These are phyloP conservation scores for Xylaria sp. DNA, from an alignment of 2,329 filamentous ascomycete genomes.

Conservation along the genomic window DNA sequence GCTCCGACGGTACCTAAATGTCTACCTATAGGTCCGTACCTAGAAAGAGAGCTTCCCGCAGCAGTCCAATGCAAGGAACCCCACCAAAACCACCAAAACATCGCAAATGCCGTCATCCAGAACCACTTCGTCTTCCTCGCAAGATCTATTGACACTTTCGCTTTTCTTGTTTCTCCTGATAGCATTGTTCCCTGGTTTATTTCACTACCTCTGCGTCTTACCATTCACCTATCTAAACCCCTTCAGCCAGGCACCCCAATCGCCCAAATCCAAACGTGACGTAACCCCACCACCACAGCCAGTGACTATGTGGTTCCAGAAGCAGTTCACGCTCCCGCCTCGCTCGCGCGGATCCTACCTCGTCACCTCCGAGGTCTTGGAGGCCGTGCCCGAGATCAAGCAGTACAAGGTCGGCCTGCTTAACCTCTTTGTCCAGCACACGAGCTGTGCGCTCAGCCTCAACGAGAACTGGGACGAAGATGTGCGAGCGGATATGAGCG, in stretches of 20 bases:
- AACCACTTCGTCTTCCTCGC: conserved; percentile 50
- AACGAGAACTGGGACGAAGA: conserved; percentile 92
- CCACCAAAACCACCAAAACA: conserved; percentile 44
- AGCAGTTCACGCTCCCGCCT: conserved; percentile 81
- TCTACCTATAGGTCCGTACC: not conserved
- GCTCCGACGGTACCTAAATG: conserved; percentile 14
- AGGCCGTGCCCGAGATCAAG: conserved; percentile 80
- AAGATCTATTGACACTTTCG: conserved; percentile 56
- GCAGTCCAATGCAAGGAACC: conserved; percentile 38
- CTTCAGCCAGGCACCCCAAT: conserved; percentile 32
- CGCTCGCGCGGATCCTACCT: conserved; percentile 87
- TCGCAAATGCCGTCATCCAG: conserved; percentile 56
- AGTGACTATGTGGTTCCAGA: conserved; percentile 81
- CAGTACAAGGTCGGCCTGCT: conserved; percentile 87
- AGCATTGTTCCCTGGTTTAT: conserved; percentile 63
- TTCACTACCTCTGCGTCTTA: conserved; percentile 63
- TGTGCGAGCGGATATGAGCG: conserved; percentile 93
- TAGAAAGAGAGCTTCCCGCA: conserved; percentile 19
- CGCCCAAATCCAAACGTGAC: conserved; percentile 22
- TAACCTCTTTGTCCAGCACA: conserved; percentile 95
- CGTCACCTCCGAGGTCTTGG: conserved; percentile 79
- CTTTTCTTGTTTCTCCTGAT: conserved; percentile 62
- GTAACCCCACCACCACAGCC: conserved; percentile 42
- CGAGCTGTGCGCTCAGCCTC: conserved; percentile 86
- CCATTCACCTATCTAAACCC: conserved; percentile 56